Base-by-base conservation (phyloP, 176 grass and related monocot species). In the Microstegium vimineum region DNA sequence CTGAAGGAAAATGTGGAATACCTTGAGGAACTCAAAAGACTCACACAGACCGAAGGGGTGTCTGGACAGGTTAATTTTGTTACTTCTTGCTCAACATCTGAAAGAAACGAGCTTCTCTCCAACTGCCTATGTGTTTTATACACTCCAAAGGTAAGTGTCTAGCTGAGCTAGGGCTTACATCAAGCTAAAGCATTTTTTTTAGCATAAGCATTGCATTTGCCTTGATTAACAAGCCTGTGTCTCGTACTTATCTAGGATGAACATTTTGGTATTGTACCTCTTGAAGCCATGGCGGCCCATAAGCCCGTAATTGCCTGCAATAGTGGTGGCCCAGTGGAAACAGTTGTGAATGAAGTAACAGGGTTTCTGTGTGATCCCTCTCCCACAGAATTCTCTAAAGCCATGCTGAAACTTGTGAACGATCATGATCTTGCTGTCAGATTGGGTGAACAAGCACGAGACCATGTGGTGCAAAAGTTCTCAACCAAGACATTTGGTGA, bases 271-370 rank as follows among this genome's bases (percentile, higher is more conserved):
- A 99, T 99, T 71, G 96, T 99, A 63, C 96, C 96, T 61, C 80
- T 99, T 23, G 96, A 99, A 92, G 93, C 96, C 12, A 99, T 99
- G 96, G 96, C 93, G 1, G 87, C 93, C 22, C 68, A 88, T 66
- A 99, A 99, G 74, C 93, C 93, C n/a, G 93, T 99, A 73, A 95
- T 99, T 69, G 96, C 93, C 47, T 99, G 96, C 87, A 94, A 94
- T 69, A 95, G 93, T 8, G 93, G 96, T 13, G 93, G 96, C 3
- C 91, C 96, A 46, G 87, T 95, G 52, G 96, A 99, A 80, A 95
- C 96, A 46, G 89, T 99, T 17, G 78, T 88, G 82, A 74, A 90
- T 77, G 93, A 87, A 41, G 87, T 88, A 20, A 92, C 91, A 45
- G 96, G 93, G 4, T 99, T 95, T 80, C 89, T 95, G 0, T 99